Conservation (phyloP, 1,284 basidiomycete species). For the Flammula alnicola region DNA sequence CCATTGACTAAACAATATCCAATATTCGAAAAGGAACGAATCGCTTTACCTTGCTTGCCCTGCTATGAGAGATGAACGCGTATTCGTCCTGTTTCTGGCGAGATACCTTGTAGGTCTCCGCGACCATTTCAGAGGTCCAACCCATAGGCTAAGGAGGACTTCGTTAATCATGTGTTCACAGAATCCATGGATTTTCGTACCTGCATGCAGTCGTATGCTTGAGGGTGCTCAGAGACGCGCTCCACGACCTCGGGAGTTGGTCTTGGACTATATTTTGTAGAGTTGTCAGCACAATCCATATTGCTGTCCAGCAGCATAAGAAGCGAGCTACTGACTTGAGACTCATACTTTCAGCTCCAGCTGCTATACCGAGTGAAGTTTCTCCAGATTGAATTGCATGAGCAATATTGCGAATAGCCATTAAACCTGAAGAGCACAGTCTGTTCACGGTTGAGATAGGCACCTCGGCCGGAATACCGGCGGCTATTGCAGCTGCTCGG, state of each 20-base stretch:
- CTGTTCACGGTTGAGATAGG: constrained; percentile 84
- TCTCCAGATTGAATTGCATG: constrained; percentile 76
- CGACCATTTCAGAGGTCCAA: constrained; percentile 91
- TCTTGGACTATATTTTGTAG: constrained; percentile 62
- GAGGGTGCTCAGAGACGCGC: constrained; percentile 51
- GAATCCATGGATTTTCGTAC: constrained; percentile 39
- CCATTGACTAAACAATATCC: neutral
- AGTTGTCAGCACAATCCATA: constrained; percentile 5
- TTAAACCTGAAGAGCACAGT: constrained; percentile 84
- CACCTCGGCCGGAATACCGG: constrained; percentile 78
- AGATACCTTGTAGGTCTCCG: constrained; percentile 73
- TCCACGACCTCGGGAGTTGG: constrained; percentile 78
- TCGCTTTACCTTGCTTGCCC: constrained; percentile 64
- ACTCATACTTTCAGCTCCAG: constrained; percentile 87
- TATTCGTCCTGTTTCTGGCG: constrained; percentile 83
- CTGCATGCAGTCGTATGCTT: constrained; percentile 79
- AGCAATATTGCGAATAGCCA: constrained; percentile 82
- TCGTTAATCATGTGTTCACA: neutral
- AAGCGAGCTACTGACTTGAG: constrained; percentile 57
- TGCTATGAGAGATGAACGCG: constrained; percentile 80
- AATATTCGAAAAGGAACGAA: neutral
- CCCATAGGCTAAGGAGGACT: constrained; percentile 78
- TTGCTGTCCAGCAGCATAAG: constrained; percentile 4
- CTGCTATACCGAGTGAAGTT: constrained; percentile 76
- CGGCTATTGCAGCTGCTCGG: constrained; percentile 79